Percentiles rank a stretch among this genome's conserved stretches.
phyloP scores from a whole-genome alignment of 192 early-diverging fungal genomes.

The Mortierella antarctica region DNA sequence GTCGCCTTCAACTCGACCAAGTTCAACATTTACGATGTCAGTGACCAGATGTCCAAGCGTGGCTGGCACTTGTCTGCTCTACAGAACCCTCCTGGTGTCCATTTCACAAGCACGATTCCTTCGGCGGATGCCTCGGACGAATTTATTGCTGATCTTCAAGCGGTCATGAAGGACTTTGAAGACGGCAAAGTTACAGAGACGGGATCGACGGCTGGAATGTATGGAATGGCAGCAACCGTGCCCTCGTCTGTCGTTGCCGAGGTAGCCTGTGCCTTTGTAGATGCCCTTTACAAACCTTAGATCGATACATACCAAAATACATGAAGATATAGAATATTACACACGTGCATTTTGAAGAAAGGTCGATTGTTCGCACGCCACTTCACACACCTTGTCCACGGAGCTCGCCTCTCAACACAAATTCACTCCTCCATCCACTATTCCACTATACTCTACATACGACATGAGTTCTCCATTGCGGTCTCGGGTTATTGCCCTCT shows the following conservation, averaged over 20 bases:
- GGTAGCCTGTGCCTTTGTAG: conserved; percentile 88
- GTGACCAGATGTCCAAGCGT: conserved; percentile 81
- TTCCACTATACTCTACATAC: not conserved
- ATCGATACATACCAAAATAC: not conserved
- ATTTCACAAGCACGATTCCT: conserved; percentile 90
- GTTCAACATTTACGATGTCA: conserved; percentile 86
- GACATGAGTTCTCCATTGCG: conserved; percentile 36
- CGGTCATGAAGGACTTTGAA: conserved; percentile 74
- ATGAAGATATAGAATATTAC: not conserved
- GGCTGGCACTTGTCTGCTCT: conserved; percentile 92
- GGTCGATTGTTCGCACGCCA: too few relatives aligned
- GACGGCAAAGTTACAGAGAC: conserved; percentile 74
- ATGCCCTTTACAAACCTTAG: conserved; percentile 81
- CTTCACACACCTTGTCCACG: not conserved
- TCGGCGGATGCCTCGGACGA: conserved; percentile 76
- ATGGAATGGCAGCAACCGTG: conserved; percentile 91
- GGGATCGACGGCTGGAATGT: conserved; percentile 88
- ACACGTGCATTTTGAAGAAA: not conserved
- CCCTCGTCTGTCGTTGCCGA: conserved; percentile 92
- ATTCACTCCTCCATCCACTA: not conserved
- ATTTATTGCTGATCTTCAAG: conserved; percentile 82
- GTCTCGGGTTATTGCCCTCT: conserved; percentile 44
- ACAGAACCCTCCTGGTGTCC: conserved; percentile 90
- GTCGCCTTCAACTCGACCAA: conserved; percentile 85
- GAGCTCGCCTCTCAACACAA: not conserved